phyloP scores from a whole-genome alignment of 2,329 filamentous ascomycete species.

The Aspergillus luchuensis region DNA sequence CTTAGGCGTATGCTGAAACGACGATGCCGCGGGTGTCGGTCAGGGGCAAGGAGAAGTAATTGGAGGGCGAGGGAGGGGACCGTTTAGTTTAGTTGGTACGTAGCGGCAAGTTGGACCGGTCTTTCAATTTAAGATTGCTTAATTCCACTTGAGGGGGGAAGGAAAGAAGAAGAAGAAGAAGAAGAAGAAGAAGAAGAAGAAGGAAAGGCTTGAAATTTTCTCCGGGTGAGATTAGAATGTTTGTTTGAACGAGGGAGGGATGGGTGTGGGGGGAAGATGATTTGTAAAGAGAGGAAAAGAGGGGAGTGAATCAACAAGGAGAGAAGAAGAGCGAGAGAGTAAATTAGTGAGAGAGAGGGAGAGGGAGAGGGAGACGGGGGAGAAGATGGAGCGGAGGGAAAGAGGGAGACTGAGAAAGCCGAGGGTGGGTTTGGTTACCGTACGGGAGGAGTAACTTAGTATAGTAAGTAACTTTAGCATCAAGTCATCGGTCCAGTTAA shows the following conservation, averaged over 20 bases:
- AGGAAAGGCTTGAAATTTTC: conserved; percentile 2
- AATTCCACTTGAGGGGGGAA: background rate
- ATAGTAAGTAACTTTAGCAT: too few relatives aligned
- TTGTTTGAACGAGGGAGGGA: background rate
- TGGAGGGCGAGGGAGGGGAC: conserved; percentile 13
- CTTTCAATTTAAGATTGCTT: conserved; percentile 5
- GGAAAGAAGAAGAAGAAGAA: background rate
- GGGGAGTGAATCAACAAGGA: conserved; percentile 10
- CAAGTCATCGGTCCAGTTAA: too few relatives aligned
- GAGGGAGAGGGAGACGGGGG: conserved; percentile 15
- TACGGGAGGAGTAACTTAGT: too few relatives aligned
- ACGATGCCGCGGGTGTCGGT: conserved; percentile 24
- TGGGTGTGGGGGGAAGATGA: background rate
- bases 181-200: background rate
- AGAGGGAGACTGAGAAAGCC: conserved; percentile 17
- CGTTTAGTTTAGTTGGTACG: conserved; percentile 12
- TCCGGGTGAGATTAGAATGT: background rate
- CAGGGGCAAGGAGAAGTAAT: conserved; percentile 17
- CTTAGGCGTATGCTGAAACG: conserved; percentile 24
- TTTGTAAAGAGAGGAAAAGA: conserved; percentile 6
- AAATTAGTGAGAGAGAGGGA: conserved; percentile 1
- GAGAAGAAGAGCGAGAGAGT: background rate
- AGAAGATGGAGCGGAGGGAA: conserved; percentile 2
- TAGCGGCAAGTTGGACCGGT: conserved; percentile 4
- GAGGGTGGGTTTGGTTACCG: background rate